Evolutionary conservation across 345 rosid species (phyloP).

Genomic region (Citrus mangshanensis): DNA sequence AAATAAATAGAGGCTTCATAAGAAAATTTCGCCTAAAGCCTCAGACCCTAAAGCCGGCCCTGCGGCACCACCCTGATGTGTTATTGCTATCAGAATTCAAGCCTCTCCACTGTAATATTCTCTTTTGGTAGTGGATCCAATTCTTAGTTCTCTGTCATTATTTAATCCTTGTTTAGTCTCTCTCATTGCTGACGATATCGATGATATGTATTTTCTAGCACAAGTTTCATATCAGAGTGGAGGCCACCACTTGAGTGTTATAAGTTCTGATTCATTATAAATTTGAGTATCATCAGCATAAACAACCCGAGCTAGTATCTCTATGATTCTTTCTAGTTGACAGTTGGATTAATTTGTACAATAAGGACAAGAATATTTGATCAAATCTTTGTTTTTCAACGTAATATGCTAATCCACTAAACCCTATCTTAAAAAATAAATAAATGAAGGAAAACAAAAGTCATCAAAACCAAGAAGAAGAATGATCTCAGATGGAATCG

Average conservation of each 20-base stretch:
- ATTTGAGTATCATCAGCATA: background rate
- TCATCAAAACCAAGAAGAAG: background rate
- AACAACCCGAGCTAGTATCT: background rate
- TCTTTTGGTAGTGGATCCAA: background rate
- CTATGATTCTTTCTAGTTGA: background rate
- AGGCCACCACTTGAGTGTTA: background rate
- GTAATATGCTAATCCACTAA: background rate
- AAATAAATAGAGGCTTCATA: no score
- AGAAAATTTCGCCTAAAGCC: no score
- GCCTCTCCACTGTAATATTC: background rate
- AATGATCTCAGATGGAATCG: background rate
- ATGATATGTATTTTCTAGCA: background rate
- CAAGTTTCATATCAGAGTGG: background rate
- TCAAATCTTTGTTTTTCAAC: background rate
- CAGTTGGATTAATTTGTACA: background rate
- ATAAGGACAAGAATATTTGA: background rate
- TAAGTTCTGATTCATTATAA: background rate
- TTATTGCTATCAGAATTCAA: constrained; percentile 10
- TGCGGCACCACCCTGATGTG: background rate
- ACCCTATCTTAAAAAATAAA: background rate
- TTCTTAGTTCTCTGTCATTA: background rate
- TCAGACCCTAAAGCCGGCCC: no score
- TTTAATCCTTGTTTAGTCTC: background rate
- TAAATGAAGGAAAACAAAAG: background rate
- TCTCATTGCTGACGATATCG: background rate